These are phyloP conservation scores for Xylaria nigripes DNA, from an alignment of 495 filamentous ascomycete species.

Conservation along the genomic window DNA sequence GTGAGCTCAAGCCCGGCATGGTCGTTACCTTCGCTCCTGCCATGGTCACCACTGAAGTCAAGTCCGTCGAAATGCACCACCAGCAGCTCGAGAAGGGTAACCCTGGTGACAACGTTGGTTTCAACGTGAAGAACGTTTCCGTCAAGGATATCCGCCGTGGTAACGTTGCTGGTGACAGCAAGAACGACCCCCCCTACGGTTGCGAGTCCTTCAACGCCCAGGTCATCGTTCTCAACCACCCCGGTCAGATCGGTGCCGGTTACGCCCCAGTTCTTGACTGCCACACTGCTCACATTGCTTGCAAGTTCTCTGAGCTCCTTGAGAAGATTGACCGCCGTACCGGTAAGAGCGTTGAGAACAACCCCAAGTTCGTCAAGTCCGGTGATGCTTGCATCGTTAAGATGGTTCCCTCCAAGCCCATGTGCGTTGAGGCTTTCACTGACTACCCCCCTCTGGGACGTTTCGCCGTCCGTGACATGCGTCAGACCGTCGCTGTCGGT, in stretches of 20 bases:
- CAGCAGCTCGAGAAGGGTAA: conserved; percentile 95
- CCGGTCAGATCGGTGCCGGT: conserved; percentile 96
- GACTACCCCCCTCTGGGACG: conserved; percentile 98
- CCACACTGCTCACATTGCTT: conserved; percentile 99
- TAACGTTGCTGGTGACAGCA: conserved; percentile 98
- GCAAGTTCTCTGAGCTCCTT: conserved; percentile 97
- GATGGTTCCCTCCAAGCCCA: conserved; percentile 99
- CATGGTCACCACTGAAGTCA: conserved; percentile 99
- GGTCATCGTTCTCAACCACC: conserved; percentile 99
- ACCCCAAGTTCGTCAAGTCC: conserved; percentile 99
- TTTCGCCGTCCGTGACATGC: conserved; percentile 94
- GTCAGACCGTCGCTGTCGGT: conserved; percentile 94
- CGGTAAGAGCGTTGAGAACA: conserved; percentile 86
- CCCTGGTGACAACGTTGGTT: conserved; percentile 99
- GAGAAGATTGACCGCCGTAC: conserved; percentile 99
- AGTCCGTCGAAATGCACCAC: conserved; percentile 99
- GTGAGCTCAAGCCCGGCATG: conserved; percentile 96
- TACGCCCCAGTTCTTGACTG: conserved; percentile 98
- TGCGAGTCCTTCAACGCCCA: conserved; percentile 95
- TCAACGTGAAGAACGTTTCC: conserved; percentile 99
- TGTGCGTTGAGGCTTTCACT: conserved; percentile 99
- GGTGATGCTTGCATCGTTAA: conserved; percentile 99
- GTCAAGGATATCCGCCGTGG: conserved; percentile 99
- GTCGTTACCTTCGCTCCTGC: conserved; percentile 93
- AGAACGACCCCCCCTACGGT: conserved; percentile 93